Base-by-base conservation (phyloP, 2,329 filamentous ascomycete genomes). In the Alternaria sp. region DNA sequence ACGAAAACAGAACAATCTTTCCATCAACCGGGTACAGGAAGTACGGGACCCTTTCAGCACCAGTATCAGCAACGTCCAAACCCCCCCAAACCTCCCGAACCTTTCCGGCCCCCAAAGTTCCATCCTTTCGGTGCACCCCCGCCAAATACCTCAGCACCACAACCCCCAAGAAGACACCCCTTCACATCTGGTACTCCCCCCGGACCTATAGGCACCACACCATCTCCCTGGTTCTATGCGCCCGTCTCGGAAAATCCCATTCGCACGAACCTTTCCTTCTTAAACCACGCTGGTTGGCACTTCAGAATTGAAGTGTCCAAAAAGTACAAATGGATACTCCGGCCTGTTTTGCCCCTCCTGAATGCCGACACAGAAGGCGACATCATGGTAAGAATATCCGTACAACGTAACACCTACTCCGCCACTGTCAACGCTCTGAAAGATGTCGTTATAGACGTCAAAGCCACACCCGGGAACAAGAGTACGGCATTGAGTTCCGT, bases 221-320 rank as follows among this genome's bases (percentile, higher is more conserved):
- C 38, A 24, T 16, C 30, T 14, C 39, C 5, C 28, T 53, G 41
- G 41, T 57, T 39, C 53, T 26, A 38, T 30, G 41, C 38, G 7
- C 53, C 58, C 4, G 47, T 61, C 4, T 28, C 24, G 22, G 53
- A 53, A 46, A 24, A 5, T 6, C 6, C 30, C 7, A 5, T 20
- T 9, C 38, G 38, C 39, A 61, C 53, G 11, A 51, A 6, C 18
- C 20, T 61, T n/a, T 36, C 12, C n/a, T 61, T 8, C 24, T 12
- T n/a, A 26, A 63, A 60, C 52, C n/a, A 44, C 30, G 7, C 34
- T 9, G 52, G 52, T 3, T 63, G 57, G 60, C 1, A 32, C n/a
- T 51, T 63, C 22, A 28, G 20, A 3, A 57, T 57, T 6, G 32
- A n/a, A 4, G 14, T 61, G 1, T 57, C 42, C 7, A 56, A 47